These are phyloP conservation scores for Lycium ferocissimum DNA, from an alignment of 257 asterid species.

Conservation along the genomic window DNA sequence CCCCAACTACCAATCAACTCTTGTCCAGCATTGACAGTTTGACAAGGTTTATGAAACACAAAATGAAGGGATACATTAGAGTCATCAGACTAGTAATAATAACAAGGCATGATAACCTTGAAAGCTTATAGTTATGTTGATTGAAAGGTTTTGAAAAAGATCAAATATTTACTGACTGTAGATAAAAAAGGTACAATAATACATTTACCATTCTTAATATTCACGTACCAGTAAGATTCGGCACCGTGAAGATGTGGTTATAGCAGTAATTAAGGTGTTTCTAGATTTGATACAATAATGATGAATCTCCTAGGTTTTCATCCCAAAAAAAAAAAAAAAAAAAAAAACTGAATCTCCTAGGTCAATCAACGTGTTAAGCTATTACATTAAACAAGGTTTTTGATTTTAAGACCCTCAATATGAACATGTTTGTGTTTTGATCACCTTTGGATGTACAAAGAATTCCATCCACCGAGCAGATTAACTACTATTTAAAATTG, in stretches of 20 bases:
- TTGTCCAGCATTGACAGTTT: neutral
- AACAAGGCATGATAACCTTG: neutral
- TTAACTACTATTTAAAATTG: neutral
- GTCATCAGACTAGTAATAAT: neutral
- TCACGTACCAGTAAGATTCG: conserved; percentile 10
- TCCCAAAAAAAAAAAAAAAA: no score
- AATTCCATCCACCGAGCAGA: conserved; percentile 2
- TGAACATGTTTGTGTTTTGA: neutral
- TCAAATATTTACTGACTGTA: neutral
- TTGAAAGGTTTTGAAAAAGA: neutral
- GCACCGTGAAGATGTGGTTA: neutral
- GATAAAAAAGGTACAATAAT: neutral
- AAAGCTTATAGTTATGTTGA: neutral
- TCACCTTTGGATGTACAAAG: neutral
- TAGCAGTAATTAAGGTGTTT: neutral
- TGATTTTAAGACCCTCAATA: conserved; percentile 7
- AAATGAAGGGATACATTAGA: neutral
- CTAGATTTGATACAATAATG: neutral
- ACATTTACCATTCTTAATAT: neutral
- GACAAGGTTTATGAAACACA: neutral
- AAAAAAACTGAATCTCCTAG: neutral
- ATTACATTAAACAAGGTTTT: neutral
- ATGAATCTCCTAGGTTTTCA: conserved; percentile 4
- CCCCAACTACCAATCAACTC: conserved; percentile 2
- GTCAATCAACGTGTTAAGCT: neutral